These are phyloP conservation scores for Dendrocalamus latiflorus DNA, from an alignment of 202 grass and related monocot genomes.

Conservation along the genomic window DNA sequence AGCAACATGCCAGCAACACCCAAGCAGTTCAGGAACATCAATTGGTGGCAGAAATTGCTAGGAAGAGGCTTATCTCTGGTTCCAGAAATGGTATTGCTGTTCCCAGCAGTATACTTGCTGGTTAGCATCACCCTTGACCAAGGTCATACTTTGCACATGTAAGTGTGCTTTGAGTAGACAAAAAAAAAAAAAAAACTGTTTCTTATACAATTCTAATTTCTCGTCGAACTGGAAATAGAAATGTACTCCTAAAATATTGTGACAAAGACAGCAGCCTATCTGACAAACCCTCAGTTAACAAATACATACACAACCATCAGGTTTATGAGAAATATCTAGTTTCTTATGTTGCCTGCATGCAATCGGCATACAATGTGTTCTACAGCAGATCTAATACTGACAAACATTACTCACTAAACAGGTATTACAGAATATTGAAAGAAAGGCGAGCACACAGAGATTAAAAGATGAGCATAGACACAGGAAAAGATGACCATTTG, in stretches of 20 bases:
- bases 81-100: not conserved
- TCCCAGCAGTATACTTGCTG: not conserved
- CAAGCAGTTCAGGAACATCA: not conserved
- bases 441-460: not conserved
- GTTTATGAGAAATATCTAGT: not conserved
- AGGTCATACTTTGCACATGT: not conserved
- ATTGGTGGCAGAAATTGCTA: not conserved
- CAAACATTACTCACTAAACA: not conserved
- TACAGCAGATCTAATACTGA: not conserved
- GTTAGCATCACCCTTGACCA: not conserved
- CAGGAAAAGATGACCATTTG: not conserved
- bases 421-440: not conserved
- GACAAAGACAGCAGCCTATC: not conserved
- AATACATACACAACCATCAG: not conserved
- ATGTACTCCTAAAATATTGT: not conserved
- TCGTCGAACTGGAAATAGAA: not conserved
- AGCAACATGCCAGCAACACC: not conserved
- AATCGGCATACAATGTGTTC: not conserved
- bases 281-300: not conserved
- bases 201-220: not conserved
- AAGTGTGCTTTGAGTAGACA: not conserved
- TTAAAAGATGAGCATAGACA: not conserved
- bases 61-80: not conserved
- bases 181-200: not conserved
- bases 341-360: not conserved